These are phyloP conservation scores for Tardiomyces blankii DNA, from an alignment of 1,139 yeast genomes.

Conservation along the genomic window DNA sequence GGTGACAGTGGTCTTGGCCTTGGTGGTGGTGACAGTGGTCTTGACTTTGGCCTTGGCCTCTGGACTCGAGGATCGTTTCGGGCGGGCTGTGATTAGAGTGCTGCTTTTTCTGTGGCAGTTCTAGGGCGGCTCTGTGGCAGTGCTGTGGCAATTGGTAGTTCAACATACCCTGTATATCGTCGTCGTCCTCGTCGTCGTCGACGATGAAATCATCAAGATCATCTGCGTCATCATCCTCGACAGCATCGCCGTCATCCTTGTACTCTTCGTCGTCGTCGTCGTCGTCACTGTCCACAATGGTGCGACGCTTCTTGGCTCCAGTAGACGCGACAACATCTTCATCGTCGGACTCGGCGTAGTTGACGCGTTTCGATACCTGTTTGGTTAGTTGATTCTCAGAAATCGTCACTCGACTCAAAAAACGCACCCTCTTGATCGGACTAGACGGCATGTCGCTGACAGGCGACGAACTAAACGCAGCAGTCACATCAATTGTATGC, in stretches of 20 bases:
- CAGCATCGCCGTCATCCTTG: not conserved
- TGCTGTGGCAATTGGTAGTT: too few relatives aligned
- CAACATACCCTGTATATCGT: not conserved
- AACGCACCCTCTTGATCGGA: not conserved
- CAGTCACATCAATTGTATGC: not conserved
- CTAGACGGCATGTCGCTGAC: not conserved
- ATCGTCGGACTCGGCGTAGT: not conserved
- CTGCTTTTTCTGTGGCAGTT: too few relatives aligned
- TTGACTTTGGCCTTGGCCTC: too few relatives aligned
- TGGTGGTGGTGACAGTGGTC: not conserved
- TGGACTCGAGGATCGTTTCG: too few relatives aligned
- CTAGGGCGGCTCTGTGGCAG: too few relatives aligned
- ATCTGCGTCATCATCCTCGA: not conserved
- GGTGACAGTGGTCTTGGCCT: not conserved
- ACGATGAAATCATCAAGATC: not conserved
- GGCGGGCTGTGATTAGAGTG: too few relatives aligned
- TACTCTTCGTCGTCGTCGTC: not conserved
- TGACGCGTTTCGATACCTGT: not conserved
- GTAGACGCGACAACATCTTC: not conserved
- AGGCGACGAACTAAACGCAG: not conserved
- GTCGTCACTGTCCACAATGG: not conserved
- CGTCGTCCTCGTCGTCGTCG: not conserved
- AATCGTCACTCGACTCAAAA: too few relatives aligned
- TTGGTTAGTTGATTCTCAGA: not conserved
- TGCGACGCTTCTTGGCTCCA: not conserved